Evolutionary conservation across 2,329 filamentous ascomycete species (phyloP), one percentile per base, ranked within the genome.

Genomic region (Capronia epimyces): DNA sequence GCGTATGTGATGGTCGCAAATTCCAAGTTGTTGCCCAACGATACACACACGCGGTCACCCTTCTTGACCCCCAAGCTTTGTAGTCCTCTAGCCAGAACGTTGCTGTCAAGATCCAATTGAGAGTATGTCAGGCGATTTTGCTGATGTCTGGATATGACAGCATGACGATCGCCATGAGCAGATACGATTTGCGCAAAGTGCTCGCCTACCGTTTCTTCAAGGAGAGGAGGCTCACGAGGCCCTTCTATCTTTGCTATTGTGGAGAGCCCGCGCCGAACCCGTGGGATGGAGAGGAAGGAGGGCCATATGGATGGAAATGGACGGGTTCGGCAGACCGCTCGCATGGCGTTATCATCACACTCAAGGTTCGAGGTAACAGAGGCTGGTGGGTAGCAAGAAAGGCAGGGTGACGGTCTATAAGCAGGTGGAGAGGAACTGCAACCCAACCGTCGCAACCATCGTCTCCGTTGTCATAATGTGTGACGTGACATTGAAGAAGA

Each of bases 1-100:
- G 90, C 90, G 69, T 97, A 97, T 51, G 56, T 63, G 68, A 93
- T 77, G 43, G 84, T 83, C 2, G 87, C 88, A 66, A 88, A 91
- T 67, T 95, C 89, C 60, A 84, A 74, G 36, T 82, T 84, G 68
- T 95, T 97, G 13, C 91, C 91, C 45, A 96, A 72, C 53, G 84
- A 91, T 21, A 96, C 82, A 12, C 87, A 90, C 9, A 97, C 87
- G 25, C 89, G 79, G 65, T 94, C 85, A 7, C 60, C 60, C 31
- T 62, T 62, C 25, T 60, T 58, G 42, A 62, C 57, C 22, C 60
- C 60, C 24, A 58, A 29, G 39, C 55, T 58, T 46, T 59, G 58
- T 22, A 62, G 48, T 27, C 58, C 60, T 21, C 51, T 50, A 15
- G 60, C 60, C 29, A 62, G 29, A n/a, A 58, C 55, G 43, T 62